Evolutionary conservation across 1,139 yeast genomes (phyloP), one percentile per base, ranked within the genome.

Genomic region (Blastobotrys malaysiensis): DNA sequence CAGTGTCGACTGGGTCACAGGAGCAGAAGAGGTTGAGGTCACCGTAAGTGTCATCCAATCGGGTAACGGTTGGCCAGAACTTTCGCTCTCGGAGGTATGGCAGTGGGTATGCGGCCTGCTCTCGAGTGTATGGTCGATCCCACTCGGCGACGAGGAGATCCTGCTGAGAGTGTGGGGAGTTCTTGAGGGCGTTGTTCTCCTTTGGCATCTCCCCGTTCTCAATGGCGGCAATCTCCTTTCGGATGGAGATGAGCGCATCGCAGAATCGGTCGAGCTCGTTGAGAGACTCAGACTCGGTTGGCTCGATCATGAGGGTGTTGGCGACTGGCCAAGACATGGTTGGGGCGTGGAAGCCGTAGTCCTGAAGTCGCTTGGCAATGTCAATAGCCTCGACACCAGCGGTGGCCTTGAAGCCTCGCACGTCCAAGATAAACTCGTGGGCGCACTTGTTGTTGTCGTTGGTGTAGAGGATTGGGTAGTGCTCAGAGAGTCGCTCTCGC

Each of bases 301-400:
- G 99, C 74, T 93, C 99, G 61, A 93, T 84, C 99, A 93, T 93
- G 63, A 93, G 79, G 2, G 99, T 93, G 58, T 96, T 96, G 11
- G 97, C 91, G 52, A 93, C 96, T 20, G 99, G 99, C 88, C 95
- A 93, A 1, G 98, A 93, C 89, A 93, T 84, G 50, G 99, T 93
- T 62, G 99, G 99, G 0, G 97, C 97, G 72, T 93, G 99, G 84
- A 93, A 93, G 1, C 98, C 97, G 69, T 91, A 93, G 73, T 93
- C 99, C 73, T 93, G 98, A 59, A 93, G 80, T 72, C 99, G 83
- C 77, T 93, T 93, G 57, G 99, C 98, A 57, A 93, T 84, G 69
- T 93, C 99, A 65, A 91, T 89, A 22, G 97, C 98, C 72, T 93
- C 98, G 56, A 93, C 76, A 19, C 96, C 96, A 52, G 82, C 68